These are phyloP conservation scores for Houttuynia cordata DNA, from an alignment of 164 flowering plant genomes.

Conservation along the genomic window DNA sequence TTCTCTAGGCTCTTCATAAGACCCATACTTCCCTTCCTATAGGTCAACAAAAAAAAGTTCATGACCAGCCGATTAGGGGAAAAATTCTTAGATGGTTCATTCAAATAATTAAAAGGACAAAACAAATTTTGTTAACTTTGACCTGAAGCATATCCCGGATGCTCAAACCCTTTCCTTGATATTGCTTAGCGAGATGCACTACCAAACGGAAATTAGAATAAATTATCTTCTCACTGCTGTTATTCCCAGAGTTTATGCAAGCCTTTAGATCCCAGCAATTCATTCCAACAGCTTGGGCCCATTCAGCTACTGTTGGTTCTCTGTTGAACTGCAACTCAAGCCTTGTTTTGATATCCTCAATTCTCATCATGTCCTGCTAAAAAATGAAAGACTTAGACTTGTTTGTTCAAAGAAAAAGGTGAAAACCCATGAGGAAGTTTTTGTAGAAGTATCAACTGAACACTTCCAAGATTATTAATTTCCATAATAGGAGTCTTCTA, in stretches of 20 bases:
- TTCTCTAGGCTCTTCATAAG: slow-evolving; percentile 82
- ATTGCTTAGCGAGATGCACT: slow-evolving; percentile 79
- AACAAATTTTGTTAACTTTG: neutral
- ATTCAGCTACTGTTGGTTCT: slow-evolving; percentile 80
- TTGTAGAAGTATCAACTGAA: no score
- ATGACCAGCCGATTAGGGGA: no score
- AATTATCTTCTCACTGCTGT: slow-evolving; percentile 64
- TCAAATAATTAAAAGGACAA: neutral
- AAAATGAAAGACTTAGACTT: no score
- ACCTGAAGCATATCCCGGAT: slow-evolving; percentile 88
- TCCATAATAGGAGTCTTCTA: no score
- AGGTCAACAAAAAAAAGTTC: slow-evolving; percentile 1
- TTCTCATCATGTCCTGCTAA: slow-evolving; percentile 40
- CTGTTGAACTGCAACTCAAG: slow-evolving; percentile 58
- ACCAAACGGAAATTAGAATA: slow-evolving; percentile 76
- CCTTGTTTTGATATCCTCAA: slow-evolving; percentile 52
- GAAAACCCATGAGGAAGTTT: no score
- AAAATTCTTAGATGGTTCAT: neutral
- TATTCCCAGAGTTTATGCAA: slow-evolving; percentile 37
- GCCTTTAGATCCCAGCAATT: slow-evolving; percentile 44
- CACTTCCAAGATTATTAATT: no score
- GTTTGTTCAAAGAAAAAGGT: no score
- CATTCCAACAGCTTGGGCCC: slow-evolving; percentile 70
- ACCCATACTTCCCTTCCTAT: slow-evolving; percentile 89
- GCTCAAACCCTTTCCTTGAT: slow-evolving; percentile 65